Evolutionary conservation across 495 filamentous ascomycete species (phyloP), one percentile per base, ranked within the genome.

Genomic region (Penicillium argentinense): DNA sequence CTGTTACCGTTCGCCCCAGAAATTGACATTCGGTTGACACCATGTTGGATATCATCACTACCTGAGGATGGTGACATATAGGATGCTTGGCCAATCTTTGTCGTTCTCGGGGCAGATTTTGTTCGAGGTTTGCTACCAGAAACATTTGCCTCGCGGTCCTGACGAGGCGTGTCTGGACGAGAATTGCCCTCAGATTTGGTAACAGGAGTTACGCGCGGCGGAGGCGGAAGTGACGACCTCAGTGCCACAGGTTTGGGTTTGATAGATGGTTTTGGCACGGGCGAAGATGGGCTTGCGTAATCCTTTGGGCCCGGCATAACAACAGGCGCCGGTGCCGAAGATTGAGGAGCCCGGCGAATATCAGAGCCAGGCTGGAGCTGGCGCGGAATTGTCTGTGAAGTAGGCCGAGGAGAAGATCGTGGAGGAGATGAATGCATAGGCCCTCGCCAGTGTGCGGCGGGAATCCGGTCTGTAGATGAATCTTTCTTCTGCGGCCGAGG

Each of bases 161-260:
- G 43, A 16, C 56, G 62, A n/a, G 60, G 57, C 17, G 66, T 56
- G 17, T 40, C 16, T 11, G 48, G 26, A 17, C 49, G 47, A 24
- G 57, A 56, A 24, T 36, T 54, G 25, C 44, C 39, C 27, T 63
- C 60, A 17, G 60, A 61, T 38, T 44, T 53, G 8, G 53, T 39
- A 4, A 25, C 19, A 12, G 49, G 47, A 5, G 52, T 47, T 11
- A 43, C 37, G 19, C 49, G 53, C 11, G 53, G 39, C 5, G 58
- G 48, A 14, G 61, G 57, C 19, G 50, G 57, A 13, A 58, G 52
- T 9, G 69, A 53, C n/a, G 72, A 54, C 25, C 65, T 54, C 30
- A 73, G 42, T 1, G 51, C 57, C 12, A 56, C 61, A 17, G 69
- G 67, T 32, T 72, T 65, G 17, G 64, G 66, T 52, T 72, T 66